These are phyloP conservation scores for Nakazawaea wickerhamii DNA, from an alignment of 805 yeast species.

Conservation along the genomic window DNA sequence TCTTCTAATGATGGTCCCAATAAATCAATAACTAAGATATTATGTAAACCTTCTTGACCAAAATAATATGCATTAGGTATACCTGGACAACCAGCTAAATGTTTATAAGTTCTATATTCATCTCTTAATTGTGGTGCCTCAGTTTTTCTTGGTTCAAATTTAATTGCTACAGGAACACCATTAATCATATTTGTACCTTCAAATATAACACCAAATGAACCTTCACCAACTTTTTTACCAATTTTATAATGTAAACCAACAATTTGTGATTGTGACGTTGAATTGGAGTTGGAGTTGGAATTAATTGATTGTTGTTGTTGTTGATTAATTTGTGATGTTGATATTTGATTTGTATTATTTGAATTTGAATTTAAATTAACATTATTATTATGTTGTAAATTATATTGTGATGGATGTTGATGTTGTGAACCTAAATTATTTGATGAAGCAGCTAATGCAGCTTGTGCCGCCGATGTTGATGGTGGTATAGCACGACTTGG, in stretches of 20 bases:
- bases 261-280: constrained; percentile 44
- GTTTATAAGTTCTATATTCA: constrained; percentile 92
- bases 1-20: constrained; percentile 96
- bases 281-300: constrained; percentile 13
- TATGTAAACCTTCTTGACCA: constrained; percentile 97
- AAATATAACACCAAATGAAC: constrained; percentile 95
- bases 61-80: constrained; percentile 96
- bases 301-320: neutral
- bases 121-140: constrained; percentile 98
- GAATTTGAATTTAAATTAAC: neutral
- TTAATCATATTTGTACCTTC: constrained; percentile 92
- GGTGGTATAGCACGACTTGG: constrained; percentile 13
- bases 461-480: constrained; percentile 15
- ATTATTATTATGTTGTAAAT: constrained; percentile 4
- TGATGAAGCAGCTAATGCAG: constrained; percentile 29
- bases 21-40: constrained; percentile 88
- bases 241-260: constrained; percentile 96
- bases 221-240: constrained; percentile 97
- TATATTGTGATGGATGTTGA: constrained; percentile 5
- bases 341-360: neutral
- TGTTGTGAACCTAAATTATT: constrained; percentile 3
- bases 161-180: constrained; percentile 91
- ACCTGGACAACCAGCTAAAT: constrained; percentile 74
- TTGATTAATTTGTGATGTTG: neutral
- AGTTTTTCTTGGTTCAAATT: constrained; percentile 93